phyloP scores from a whole-genome alignment of 208 protist species.

The Leishmania amazonensis region DNA sequence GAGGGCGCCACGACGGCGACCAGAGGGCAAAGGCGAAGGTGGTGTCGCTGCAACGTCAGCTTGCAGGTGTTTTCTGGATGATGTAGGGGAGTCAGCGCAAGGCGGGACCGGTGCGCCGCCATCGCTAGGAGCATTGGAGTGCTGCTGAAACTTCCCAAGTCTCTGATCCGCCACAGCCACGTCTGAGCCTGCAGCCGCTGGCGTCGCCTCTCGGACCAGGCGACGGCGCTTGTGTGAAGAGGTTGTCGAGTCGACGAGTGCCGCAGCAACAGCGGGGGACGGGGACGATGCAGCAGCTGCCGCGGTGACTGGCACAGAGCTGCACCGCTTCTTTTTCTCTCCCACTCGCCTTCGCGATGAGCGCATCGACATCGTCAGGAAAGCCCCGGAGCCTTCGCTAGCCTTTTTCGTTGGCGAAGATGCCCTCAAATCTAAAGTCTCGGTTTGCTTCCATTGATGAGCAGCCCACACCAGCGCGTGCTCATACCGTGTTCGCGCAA shows the following conservation, averaged over 20 bases:
- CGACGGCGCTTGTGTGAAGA: slow-evolving; percentile 22
- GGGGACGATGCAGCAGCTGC: background rate
- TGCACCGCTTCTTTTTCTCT: background rate
- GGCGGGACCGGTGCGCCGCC: background rate
- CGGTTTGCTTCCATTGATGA: background rate
- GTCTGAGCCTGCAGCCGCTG: slow-evolving; percentile 6
- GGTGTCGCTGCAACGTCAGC: background rate
- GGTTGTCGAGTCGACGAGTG: slow-evolving; percentile 13
- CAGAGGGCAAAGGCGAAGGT: background rate
- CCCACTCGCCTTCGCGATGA: background rate
- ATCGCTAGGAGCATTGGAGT: background rate
- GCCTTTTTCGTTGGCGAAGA: background rate
- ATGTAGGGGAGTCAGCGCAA: background rate
- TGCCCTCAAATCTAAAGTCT: background rate
- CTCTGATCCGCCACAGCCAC: background rate
- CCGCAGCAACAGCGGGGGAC: slow-evolving; percentile 5
- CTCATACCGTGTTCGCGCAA: slow-evolving; percentile 31
- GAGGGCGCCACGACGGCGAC: background rate
- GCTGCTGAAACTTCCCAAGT: background rate
- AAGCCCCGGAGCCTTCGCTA: background rate
- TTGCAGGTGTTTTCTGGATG: background rate
- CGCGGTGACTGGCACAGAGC: background rate
- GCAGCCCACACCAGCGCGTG: slow-evolving; percentile 29
- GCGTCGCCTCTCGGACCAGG: background rate
- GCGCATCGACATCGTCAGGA: background rate